A percentile compares a stretch with the other conserved stretches of the same genome.
These are phyloP conservation scores for Cryptococcus wingfieldii DNA, from an alignment of 1,284 basidiomycete genomes.

Conservation along the genomic window DNA sequence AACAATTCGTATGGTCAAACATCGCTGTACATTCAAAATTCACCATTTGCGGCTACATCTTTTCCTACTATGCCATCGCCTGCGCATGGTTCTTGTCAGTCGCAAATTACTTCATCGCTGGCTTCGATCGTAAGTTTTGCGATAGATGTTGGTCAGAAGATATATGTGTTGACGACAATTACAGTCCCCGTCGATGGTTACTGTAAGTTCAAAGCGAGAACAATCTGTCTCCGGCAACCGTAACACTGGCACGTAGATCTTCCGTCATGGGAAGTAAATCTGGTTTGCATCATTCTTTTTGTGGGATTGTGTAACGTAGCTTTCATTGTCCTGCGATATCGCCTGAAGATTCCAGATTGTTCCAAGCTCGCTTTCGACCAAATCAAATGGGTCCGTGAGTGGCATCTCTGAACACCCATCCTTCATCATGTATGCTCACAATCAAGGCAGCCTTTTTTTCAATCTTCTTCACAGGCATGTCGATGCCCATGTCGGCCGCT, in stretches of 20 bases:
- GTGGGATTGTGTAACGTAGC: slow-evolving; percentile 66
- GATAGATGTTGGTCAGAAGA: not conserved
- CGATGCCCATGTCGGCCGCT: slow-evolving; percentile 66
- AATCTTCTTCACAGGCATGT: slow-evolving; percentile 78
- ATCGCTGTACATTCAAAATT: slow-evolving; percentile 80
- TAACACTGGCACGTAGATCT: slow-evolving; percentile 12
- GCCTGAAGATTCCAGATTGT: slow-evolving; percentile 61
- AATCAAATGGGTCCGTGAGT: slow-evolving; percentile 57
- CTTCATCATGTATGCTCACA: not conserved
- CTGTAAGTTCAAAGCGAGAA: slow-evolving; percentile 43
- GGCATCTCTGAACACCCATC: not conserved
- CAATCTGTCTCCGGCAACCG: not conserved
- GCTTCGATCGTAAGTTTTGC: slow-evolving; percentile 49
- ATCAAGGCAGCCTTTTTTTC: slow-evolving; percentile 55
- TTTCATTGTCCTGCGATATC: slow-evolving; percentile 68
- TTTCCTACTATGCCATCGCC: slow-evolving; percentile 79
- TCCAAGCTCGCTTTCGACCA: slow-evolving; percentile 60
- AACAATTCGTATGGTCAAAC: slow-evolving; percentile 68
- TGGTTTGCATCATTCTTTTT: slow-evolving; percentile 73
- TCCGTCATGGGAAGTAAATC: slow-evolving; percentile 36
- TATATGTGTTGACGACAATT: not conserved
- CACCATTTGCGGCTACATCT: slow-evolving; percentile 61
- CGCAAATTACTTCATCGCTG: slow-evolving; percentile 68
- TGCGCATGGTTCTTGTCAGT: slow-evolving; percentile 61
- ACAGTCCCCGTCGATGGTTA: slow-evolving; percentile 60